Percentiles rank a stretch among this genome's conserved stretches.
These are phyloP conservation scores for Gracilariopsis chorda DNA, from an alignment of 23 red algal genomes.

Conservation along the genomic window DNA sequence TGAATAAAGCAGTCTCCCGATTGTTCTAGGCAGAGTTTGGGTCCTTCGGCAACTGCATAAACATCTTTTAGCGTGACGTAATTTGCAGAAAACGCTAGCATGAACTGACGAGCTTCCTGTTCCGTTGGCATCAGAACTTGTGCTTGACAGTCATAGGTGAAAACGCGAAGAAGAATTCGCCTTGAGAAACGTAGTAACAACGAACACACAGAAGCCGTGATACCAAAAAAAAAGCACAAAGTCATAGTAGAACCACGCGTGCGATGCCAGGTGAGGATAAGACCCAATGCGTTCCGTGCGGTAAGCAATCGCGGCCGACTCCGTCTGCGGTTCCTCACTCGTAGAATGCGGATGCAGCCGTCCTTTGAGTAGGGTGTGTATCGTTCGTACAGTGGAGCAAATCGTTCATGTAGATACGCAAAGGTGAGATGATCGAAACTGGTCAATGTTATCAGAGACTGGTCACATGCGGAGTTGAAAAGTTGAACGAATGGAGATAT, in stretches of 20 bases:
- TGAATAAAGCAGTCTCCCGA: neutral
- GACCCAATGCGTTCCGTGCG: neutral
- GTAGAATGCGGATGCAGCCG: neutral
- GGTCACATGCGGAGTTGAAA: no score
- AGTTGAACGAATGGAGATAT: no score
- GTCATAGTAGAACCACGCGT: neutral
- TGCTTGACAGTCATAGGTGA: neutral
- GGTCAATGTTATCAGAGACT: no score
- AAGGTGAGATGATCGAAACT: no score
- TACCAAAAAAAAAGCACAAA: neutral
- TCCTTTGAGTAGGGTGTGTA: neutral
- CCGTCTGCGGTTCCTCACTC: neutral
- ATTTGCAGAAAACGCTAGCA: neutral
- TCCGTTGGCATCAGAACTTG: neutral
- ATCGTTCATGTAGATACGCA: neutral
- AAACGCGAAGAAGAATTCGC: neutral
- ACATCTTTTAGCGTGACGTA: neutral
- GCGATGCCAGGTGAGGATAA: neutral
- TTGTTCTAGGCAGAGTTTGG: neutral
- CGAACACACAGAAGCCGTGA: neutral
- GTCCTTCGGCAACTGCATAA: neutral
- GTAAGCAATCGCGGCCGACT: neutral
- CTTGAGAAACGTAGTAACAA: neutral
- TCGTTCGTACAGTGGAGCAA: neutral
- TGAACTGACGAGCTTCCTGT: neutral